A percentile compares a stretch with the other conserved stretches of the same genome.
Conservation (phyloP, 148 eudicot genomes). For the Rhododendron molle region DNA sequence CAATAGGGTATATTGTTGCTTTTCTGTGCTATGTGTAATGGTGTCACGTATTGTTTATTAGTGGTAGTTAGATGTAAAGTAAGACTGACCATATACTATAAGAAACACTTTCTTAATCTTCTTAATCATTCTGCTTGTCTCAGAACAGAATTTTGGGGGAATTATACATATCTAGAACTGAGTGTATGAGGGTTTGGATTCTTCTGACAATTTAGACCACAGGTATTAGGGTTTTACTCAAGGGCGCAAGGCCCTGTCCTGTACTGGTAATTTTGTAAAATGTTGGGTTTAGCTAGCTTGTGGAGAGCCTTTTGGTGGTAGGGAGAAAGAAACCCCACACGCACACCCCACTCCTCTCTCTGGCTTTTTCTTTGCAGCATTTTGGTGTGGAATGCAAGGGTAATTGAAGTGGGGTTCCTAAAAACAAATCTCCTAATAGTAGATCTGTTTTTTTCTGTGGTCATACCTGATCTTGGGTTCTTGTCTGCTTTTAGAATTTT, state of each 20-base stretch:
- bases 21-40: not conserved
- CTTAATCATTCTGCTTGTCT: not conserved
- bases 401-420: conserved; percentile 7
- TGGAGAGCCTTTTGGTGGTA: not conserved
- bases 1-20: too few species aligned
- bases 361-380: conserved; percentile 6
- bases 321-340: conserved; percentile 9
- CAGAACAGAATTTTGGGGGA: not conserved
- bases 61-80: not conserved
- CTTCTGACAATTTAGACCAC: not conserved
- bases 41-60: not conserved
- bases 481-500: not conserved
- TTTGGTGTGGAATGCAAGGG: conserved; percentile 5
- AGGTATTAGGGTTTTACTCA: conserved; percentile 3
- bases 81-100: not conserved
- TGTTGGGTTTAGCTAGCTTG: conserved; percentile 7
- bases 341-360: not conserved
- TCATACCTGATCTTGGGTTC: not conserved
- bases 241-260: not conserved
- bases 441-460: not conserved
- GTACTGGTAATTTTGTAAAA: conserved; percentile 7
- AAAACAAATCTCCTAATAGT: not conserved
- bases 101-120: not conserved
- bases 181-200: not conserved
- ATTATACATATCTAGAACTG: too few species aligned